Percentiles rank a stretch among this genome's conserved stretches.
phyloP scores from a whole-genome alignment of 306 rosid species.

The Mimosa pudica region DNA sequence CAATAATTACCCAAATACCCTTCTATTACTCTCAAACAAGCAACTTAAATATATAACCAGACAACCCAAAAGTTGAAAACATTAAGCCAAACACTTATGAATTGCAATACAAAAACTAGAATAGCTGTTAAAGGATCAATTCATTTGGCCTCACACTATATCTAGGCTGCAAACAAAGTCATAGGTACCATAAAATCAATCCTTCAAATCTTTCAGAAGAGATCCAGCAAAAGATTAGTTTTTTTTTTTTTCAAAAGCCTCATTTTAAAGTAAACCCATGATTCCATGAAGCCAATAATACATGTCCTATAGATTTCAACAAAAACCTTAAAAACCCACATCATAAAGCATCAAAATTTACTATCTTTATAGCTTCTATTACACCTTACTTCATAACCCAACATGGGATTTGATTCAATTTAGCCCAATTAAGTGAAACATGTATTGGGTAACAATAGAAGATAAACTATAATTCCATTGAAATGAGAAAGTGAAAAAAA shows the following conservation, averaged over 20 bases:
- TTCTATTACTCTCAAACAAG: conserved; percentile 2
- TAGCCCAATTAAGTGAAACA: conserved; percentile 3
- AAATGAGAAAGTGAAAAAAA: conserved; percentile 15
- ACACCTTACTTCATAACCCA: conserved; percentile 31
- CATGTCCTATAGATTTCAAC: not conserved
- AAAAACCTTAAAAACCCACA: not conserved
- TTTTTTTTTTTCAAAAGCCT: not conserved
- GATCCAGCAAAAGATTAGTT: not conserved
- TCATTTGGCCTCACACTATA: conserved; percentile 1
- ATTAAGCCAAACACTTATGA: conserved; percentile 29
- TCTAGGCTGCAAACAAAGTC: not conserved
- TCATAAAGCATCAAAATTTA: conserved; percentile 1
- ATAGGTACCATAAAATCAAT: not conserved
- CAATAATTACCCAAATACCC: not conserved
- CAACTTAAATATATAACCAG: not conserved
- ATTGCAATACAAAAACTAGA: conserved; percentile 24
- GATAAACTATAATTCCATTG: not conserved
- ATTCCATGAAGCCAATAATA: not conserved
- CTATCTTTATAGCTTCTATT: not conserved
- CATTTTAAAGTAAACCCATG: not conserved
- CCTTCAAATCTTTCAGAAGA: not conserved
- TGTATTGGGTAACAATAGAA: not conserved
- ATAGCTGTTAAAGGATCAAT: not conserved
- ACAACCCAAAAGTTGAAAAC: conserved; percentile 2
- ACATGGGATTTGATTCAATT: conserved; percentile 25